Percentiles rank a stretch among this genome's conserved stretches.
phyloP scores from a whole-genome alignment of 2,329 filamentous ascomycete species.

The Exutisphaerella laricina region DNA sequence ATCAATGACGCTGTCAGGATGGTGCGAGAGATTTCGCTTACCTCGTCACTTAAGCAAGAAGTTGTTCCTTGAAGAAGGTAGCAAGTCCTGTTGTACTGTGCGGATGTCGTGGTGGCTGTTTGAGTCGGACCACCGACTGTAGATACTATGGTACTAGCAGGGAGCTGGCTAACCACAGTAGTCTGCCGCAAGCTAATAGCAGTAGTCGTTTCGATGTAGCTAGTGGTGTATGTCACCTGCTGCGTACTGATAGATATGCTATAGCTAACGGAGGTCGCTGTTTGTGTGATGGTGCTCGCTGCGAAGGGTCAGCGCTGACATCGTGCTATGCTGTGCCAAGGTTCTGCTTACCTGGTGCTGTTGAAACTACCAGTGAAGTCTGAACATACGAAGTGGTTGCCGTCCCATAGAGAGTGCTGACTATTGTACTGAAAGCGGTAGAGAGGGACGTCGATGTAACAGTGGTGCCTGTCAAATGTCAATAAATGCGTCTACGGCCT shows the following conservation, averaged over 20 bases:
- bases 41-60: conserved; percentile 1
- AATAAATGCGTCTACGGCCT: no score
- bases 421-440: no score
- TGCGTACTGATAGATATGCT: neutral
- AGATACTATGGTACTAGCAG: conserved; percentile 2
- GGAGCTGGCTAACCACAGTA: neutral
- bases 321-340: neutral
- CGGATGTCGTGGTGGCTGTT: neutral
- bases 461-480: no score
- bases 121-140: neutral
- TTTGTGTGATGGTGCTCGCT: conserved; percentile 1
- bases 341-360: neutral
- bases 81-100: conserved; percentile 1
- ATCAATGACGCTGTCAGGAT: neutral
- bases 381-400: neutral
- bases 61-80: neutral
- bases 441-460: no score
- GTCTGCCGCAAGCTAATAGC: neutral
- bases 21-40: neutral
- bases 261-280: neutral
- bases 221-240: neutral
- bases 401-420: no score
- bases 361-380: neutral
- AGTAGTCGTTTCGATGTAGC: conserved; percentile 2
- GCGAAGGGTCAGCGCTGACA: neutral